Percentiles rank a stretch among this genome's conserved stretches.
Evolutionary conservation across 768 basidiomycete genomes (phyloP).

Genomic region (Boletus pseudo-olivaceus): DNA sequence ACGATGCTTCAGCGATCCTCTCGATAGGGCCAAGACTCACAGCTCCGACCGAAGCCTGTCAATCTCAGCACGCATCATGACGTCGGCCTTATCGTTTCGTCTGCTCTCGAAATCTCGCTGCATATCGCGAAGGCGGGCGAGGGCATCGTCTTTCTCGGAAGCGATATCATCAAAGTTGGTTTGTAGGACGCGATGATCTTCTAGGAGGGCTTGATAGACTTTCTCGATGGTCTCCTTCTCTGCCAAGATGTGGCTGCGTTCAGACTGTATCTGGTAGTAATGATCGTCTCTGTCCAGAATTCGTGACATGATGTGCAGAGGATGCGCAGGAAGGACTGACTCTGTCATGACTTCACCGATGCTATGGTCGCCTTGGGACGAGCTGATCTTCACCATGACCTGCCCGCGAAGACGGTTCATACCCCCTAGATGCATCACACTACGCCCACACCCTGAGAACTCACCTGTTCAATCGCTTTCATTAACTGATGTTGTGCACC

Average conservation of each 20-base stretch:
- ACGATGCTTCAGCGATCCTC: constrained; percentile 3
- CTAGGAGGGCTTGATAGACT: constrained; percentile 68
- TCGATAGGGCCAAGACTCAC: constrained; percentile 48
- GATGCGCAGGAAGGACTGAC: constrained; percentile 42
- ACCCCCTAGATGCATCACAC: neutral
- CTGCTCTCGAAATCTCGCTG: constrained; percentile 56
- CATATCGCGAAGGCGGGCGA: constrained; percentile 57
- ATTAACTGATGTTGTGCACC: constrained; percentile 85
- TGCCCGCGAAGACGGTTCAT: constrained; percentile 24
- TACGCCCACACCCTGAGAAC: constrained; percentile 16
- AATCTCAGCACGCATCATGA: constrained; percentile 74
- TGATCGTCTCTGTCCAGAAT: constrained; percentile 67
- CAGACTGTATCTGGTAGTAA: constrained; percentile 82
- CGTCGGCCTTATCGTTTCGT: constrained; percentile 70
- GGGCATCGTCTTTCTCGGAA: constrained; percentile 76
- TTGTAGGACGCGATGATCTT: constrained; percentile 74
- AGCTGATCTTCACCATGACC: constrained; percentile 74
- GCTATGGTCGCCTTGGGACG: constrained; percentile 45
- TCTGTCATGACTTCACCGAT: constrained; percentile 72
- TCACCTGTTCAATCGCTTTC: constrained; percentile 90
- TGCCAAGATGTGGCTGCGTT: constrained; percentile 66
- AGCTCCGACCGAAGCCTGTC: constrained; percentile 78
- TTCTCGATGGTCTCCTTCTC: constrained; percentile 89
- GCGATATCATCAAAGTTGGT: constrained; percentile 71
- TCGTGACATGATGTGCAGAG: constrained; percentile 10